Base-by-base conservation (phyloP, 371 early-diverging fungal species). In the Mortierella sp. region DNA sequence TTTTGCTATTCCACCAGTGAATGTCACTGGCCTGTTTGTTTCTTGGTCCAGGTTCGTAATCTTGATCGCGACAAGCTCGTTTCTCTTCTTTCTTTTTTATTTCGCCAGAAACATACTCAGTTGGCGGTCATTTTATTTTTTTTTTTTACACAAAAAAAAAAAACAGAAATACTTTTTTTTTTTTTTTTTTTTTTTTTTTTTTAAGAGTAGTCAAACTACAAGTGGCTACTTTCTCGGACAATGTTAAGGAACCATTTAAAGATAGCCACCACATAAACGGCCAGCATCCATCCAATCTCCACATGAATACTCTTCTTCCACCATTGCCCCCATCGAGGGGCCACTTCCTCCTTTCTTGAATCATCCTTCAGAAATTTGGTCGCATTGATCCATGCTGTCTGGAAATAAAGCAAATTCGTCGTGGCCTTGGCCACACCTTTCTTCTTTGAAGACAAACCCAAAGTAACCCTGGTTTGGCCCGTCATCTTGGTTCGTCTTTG, bases 311-410 rank as follows among this genome's bases (percentile, higher is more conserved):
- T 37, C 37, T 37, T 37, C 37, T 37, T 37, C 37, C 37, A 37
- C 37, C 37, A 37, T 37, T 37, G 37, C 5, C 37, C 37, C 37
- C 37, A 37, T 37, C 37, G 37, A n/a, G n/a, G 51, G 18, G 53
- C 53, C 19, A 4, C 37, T 37, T 37, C 37, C 3, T 37, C 37
- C 37, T 37, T 37, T 3, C 5, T 9, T 5, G 5, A 5, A 37
- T 37, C 37, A 37, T 37, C 37, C 9, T 9, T 37, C 37, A 37
- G 37, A 5, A 37, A 37, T 12, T 57, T 26, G 11, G 30, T n/a
- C 37, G 18, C 57, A 18, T 57, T 30, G 29, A 26, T 26, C 57
- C 57, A 57, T 16, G 57, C 57, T 2, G 57, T 57, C 30, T 57
- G 57, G 30, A 57, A 57, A n/a, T 57, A 26, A 14, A 28, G n/a